Percentiles rank a stretch among this genome's conserved stretches.
phyloP scores from a whole-genome alignment of 768 basidiomycete genomes.

The Amanita subjunquillea region DNA sequence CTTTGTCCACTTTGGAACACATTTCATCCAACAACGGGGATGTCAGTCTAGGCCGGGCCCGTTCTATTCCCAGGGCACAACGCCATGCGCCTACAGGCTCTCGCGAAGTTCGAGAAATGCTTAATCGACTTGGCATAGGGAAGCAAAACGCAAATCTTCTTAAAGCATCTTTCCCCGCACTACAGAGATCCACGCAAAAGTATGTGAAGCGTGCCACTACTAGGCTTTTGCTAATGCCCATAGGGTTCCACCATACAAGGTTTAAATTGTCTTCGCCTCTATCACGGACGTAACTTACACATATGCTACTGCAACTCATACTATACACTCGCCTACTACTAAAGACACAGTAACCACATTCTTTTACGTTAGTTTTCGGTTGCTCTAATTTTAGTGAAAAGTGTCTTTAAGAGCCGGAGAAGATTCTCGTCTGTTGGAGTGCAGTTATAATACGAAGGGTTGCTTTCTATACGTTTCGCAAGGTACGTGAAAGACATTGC shows the following conservation, averaged over 20 bases:
- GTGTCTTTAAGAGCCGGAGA: conserved; percentile 57
- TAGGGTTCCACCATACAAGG: conserved; percentile 5
- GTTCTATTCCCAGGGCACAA: conserved; percentile 42
- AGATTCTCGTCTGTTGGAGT: conserved; percentile 42
- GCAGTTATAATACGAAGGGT: conserved; percentile 80
- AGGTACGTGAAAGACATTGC: conserved; percentile 77
- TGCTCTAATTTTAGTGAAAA: background rate
- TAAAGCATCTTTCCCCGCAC: conserved; percentile 60
- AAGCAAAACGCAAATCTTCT: conserved; percentile 54
- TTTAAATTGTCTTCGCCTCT: background rate
- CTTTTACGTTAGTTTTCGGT: conserved; percentile 1
- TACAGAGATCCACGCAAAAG: conserved; percentile 11
- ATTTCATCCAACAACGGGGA: conserved; percentile 35
- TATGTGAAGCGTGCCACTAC: background rate
- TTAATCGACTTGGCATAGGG: conserved; percentile 77
- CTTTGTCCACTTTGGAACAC: conserved; percentile 71
- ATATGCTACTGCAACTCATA: background rate
- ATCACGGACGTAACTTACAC: conserved; percentile 1
- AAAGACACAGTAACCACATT: background rate
- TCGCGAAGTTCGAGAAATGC: conserved; percentile 71
- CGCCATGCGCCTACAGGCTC: conserved; percentile 32
- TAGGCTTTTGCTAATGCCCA: background rate
- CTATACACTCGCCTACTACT: background rate
- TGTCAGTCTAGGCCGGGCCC: conserved; percentile 34
- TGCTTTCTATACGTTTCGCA: conserved; percentile 55